Percentiles rank a stretch among this genome's conserved stretches.
Evolutionary conservation across 2,329 filamentous ascomycete species (phyloP).

Genomic region (Botrytis fragariae): DNA sequence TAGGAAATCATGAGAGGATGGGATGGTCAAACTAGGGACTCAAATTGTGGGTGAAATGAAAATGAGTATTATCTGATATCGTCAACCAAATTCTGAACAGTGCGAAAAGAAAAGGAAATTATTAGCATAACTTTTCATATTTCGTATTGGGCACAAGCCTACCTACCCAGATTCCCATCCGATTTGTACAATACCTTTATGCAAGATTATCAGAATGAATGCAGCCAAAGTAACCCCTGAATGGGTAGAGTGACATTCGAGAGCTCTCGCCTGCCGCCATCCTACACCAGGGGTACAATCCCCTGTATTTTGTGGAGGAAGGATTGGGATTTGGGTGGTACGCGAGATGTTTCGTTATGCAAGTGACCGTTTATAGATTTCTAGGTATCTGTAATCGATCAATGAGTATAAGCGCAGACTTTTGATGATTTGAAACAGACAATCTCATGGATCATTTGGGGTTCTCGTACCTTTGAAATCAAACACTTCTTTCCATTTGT

Average conservation of each 20-base stretch:
- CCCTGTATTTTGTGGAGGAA: conserved; percentile 2
- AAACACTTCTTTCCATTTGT: not conserved
- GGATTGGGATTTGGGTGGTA: not conserved
- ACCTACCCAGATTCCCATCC: not conserved
- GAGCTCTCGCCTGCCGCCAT: not conserved
- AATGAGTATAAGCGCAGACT: not conserved
- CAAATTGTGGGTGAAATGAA: not conserved
- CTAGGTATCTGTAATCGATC: not conserved
- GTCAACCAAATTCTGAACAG: not conserved
- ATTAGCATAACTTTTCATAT: not conserved
- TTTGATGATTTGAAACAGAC: not conserved
- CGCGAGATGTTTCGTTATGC: not conserved
- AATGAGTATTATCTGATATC: not conserved
- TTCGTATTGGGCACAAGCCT: not conserved
- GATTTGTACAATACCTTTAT: conserved; percentile 5
- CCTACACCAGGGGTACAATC: not conserved
- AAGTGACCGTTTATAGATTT: not conserved
- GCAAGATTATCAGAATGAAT: not conserved
- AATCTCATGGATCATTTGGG: not conserved
- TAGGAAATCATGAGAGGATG: not conserved
- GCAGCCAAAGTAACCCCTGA: not conserved
- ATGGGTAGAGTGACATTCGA: not conserved
- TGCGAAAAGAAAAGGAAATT: not conserved
- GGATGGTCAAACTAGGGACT: not conserved
- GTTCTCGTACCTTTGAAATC: not conserved